Evolutionary conservation across 176 grass and related monocot species (phyloP), one percentile per base, ranked within the genome.

Genomic region (Aegilops sharonensis): DNA sequence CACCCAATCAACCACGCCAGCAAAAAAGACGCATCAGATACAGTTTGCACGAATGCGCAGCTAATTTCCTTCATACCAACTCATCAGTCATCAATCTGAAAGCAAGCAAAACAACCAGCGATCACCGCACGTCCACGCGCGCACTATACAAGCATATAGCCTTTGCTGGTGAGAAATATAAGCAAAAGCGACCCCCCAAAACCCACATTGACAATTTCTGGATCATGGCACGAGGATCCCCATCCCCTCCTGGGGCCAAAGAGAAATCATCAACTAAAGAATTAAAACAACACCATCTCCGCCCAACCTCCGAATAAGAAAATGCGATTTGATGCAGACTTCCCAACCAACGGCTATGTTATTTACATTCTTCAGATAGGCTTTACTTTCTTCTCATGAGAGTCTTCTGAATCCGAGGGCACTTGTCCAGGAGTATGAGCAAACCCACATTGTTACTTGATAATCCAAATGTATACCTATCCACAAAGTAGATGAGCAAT

Each of bases 401-500:
- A 48, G 45, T 87, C 60, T 86, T 93, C 84, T 92, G 86, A 62
- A 95, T 85, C 65, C 80, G 80, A 7, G 92, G 97, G 73, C 72
- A 93, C 83, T 94, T 96, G 59, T 99, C 92, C 82, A 99, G 60
- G 40, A 99, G 91, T 78, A 96, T 7, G 67, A 99, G 82, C 84
- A 99, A 84, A 4, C 97, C 97, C 1, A 86, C 91, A 81, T 94
- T 99, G 83, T 86, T 93, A 82, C 79, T 90, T 52, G 97, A 94
- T 73, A 89, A 66, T 25, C 90, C 94, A 83, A 99, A 91, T 57
- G 87, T 90, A 78, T 99, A 94, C 83, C 97, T 99, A 87, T 81
- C 80, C 90, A 82, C 66, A 47, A 90, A 83, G 29, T 29, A 83
- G 37, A 73, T 77, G 45, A 64, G 36, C 7, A 59, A 21, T 85